phyloP scores from a whole-genome alignment of 805 yeast species.

The Candida hispaniensis region DNA sequence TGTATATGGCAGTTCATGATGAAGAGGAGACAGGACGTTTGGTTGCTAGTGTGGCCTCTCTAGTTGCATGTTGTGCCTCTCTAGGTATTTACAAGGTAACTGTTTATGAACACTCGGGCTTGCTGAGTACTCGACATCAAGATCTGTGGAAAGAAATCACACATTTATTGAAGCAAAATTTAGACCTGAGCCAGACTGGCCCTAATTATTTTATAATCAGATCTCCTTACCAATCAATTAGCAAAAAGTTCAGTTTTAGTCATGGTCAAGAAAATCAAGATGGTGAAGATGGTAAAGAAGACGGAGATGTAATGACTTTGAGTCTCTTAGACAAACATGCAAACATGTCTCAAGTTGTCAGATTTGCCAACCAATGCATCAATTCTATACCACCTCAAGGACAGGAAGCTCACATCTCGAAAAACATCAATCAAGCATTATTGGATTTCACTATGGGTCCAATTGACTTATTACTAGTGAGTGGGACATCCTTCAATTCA shows the following conservation, averaged over 20 bases:
- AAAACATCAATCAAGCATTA: constrained; percentile 5
- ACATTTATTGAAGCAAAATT: constrained; percentile 3
- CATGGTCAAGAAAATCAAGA: too few species aligned
- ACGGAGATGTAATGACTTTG: too few species aligned
- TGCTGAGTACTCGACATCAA: constrained; percentile 1
- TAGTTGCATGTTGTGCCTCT: constrained; percentile 15
- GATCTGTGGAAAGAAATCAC: constrained; percentile 12
- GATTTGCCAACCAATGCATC: too few species aligned
- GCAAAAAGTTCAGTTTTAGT: too few species aligned
- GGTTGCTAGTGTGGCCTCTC: constrained; percentile 13
- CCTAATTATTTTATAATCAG: neutral
- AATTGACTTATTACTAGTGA: too few species aligned
- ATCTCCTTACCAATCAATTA: too few species aligned
- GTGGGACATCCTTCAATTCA: too few species aligned
- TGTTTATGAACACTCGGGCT: constrained; percentile 16
- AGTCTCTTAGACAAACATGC: too few species aligned
- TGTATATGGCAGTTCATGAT: constrained; percentile 13
- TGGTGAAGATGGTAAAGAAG: too few species aligned
- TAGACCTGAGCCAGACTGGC: constrained; percentile 3
- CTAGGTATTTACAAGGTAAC: constrained; percentile 11
- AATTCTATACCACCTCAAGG: constrained; percentile 3
- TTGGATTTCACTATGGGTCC: constrained; percentile 12
- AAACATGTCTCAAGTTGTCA: too few species aligned
- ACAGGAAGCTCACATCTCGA: neutral
- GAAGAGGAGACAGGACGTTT: constrained; percentile 14